Evolutionary conservation across 2,329 filamentous ascomycete species (phyloP).

Genomic region (Hawksworthiomyces lignivorus): DNA sequence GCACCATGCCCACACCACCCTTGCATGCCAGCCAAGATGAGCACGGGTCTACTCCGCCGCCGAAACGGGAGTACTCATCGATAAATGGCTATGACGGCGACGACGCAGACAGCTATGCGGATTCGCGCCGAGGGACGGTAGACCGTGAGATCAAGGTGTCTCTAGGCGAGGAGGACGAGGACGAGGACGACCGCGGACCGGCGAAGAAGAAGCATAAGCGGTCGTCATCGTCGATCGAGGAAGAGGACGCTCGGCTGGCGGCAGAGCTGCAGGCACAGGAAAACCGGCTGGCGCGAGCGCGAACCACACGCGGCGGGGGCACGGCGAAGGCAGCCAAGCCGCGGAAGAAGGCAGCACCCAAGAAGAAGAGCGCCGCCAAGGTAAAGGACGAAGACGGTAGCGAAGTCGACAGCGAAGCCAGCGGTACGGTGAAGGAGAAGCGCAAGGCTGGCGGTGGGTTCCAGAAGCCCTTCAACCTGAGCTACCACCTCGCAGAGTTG

Average conservation of each 20-base stretch:
- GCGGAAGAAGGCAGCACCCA: constrained; percentile 59
- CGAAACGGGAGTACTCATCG: constrained; percentile 28
- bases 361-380: constrained; percentile 70
- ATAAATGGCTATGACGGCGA: constrained; percentile 26
- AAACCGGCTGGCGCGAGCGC: constrained; percentile 59
- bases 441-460: constrained; percentile 88
- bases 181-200: constrained; percentile 38
- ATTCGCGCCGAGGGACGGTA: constrained; percentile 15
- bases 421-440: constrained; percentile 53
- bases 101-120: constrained; percentile 17
- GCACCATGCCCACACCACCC: constrained; percentile 39
- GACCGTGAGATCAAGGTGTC: constrained; percentile 41
- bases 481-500: constrained; percentile 59
- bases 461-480: constrained; percentile 76
- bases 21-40: constrained; percentile 23
- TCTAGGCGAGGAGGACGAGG: constrained; percentile 26
- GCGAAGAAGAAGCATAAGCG: constrained; percentile 62
- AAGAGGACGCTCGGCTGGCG: constrained; percentile 80
- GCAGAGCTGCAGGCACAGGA: constrained; percentile 88
- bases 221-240: constrained; percentile 46
- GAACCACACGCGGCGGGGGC: constrained; percentile 70
- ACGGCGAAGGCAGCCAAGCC: constrained; percentile 39
- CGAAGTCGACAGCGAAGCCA: constrained; percentile 54
- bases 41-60: constrained; percentile 15
- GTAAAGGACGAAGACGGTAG: constrained; percentile 63